Evolutionary conservation across 208 protist genomes (phyloP).

Genomic region (Leishmania mexicana): DNA sequence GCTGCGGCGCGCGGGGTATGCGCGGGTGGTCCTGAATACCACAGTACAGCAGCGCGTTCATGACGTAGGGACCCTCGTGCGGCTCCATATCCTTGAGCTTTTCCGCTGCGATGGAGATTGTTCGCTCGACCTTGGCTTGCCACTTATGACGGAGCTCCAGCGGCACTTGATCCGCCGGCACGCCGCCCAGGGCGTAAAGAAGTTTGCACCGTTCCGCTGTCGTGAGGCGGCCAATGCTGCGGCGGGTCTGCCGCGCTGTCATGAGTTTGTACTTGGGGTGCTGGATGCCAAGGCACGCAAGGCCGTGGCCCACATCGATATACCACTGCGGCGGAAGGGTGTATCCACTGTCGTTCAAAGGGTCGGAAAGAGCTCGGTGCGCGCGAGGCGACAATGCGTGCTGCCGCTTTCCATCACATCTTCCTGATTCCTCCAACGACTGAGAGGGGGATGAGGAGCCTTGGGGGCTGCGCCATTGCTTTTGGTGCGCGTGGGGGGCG

Average conservation of each 20-base stretch:
- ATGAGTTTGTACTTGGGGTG: constrained; percentile 85
- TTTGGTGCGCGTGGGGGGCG: constrained; percentile 9
- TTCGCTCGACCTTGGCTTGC: constrained; percentile 60
- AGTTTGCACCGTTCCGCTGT: constrained; percentile 77
- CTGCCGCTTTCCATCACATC: neutral
- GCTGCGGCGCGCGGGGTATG: constrained; percentile 52
- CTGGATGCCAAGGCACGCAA: constrained; percentile 70
- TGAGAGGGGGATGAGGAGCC: neutral
- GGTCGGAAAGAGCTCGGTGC: constrained; percentile 21
- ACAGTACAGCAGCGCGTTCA: constrained; percentile 75
- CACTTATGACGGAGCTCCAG: constrained; percentile 53
- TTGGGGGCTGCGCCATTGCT: neutral
- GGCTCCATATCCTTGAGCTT: constrained; percentile 67
- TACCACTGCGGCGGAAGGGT: constrained; percentile 71
- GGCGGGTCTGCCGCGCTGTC: constrained; percentile 62
- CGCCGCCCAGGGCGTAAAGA: constrained; percentile 72
- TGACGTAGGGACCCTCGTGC: constrained; percentile 74
- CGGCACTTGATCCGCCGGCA: constrained; percentile 43
- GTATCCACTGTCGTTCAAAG: constrained; percentile 38
- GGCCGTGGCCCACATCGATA: constrained; percentile 77
- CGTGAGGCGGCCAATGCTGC: constrained; percentile 50
- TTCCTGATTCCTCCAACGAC: neutral
- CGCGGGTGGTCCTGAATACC: constrained; percentile 71
- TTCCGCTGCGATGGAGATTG: constrained; percentile 49
- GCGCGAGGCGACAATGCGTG: constrained; percentile 2